Conservation (phyloP, 1,284 basidiomycete species). For the Ceratobasidium sp. region DNA sequence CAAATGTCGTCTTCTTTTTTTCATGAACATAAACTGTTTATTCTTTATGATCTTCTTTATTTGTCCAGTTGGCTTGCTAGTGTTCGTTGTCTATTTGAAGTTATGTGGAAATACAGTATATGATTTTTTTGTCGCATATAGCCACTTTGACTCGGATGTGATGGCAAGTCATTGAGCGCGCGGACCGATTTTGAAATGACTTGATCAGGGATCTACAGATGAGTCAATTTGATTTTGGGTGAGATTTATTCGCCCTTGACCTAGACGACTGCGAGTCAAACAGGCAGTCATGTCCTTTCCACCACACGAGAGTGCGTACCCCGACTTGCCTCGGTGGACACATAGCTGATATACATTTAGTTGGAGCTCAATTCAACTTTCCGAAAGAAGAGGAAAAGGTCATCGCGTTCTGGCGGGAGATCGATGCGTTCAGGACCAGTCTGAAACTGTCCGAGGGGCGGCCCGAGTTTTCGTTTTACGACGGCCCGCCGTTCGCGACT, state of each 20-base stretch:
- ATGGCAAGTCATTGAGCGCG: constrained; percentile 15
- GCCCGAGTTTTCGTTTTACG: constrained; percentile 95
- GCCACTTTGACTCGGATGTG: constrained; percentile 14
- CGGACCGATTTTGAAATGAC: constrained; percentile 1
- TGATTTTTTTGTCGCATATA: background rate
- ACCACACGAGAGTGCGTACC: constrained; percentile 76
- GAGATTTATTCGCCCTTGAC: constrained; percentile 44
- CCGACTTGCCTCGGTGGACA: constrained; percentile 40
- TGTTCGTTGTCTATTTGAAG: constrained; percentile 21
- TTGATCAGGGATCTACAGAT: constrained; percentile 18
- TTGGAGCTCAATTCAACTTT: constrained; percentile 86
- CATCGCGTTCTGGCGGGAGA: constrained; percentile 93
- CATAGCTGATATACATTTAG: constrained; percentile 58
- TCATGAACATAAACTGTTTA: constrained; percentile 33
- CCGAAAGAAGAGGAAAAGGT: constrained; percentile 95
- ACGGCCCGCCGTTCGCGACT: constrained; percentile 98
- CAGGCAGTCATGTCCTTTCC: constrained; percentile 72
- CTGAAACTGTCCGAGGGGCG: constrained; percentile 92
- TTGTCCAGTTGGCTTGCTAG: background rate
- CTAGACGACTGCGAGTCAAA: constrained; percentile 31
- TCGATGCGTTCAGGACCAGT: constrained; percentile 97
- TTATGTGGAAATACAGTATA: constrained; percentile 36
- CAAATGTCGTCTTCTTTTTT: constrained; percentile 2
- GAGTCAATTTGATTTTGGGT: constrained; percentile 35
- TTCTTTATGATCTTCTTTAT: constrained; percentile 27